Percentiles rank a stretch among this genome's conserved stretches.
Conservation (phyloP, 23 red algal genomes). For the Gracilaria vermiculophylla region DNA sequence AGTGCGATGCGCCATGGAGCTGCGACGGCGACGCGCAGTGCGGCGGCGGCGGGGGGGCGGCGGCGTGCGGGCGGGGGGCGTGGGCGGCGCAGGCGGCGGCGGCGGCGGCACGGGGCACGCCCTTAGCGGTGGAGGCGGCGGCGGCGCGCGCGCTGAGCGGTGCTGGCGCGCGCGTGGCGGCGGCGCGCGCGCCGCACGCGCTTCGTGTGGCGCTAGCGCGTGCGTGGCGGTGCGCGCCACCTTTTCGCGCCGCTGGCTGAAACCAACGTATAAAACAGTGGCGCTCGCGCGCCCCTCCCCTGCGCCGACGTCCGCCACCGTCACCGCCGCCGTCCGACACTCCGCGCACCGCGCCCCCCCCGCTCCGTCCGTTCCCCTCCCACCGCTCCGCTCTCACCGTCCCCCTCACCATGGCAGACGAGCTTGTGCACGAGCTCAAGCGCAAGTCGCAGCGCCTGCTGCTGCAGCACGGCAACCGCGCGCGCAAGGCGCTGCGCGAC, state of each 20-base stretch:
- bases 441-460: conserved; percentile 1
- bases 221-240: not conserved
- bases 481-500: not conserved
- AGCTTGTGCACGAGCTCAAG: not conserved
- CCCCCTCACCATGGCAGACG: not conserved
- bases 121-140: too few species aligned
- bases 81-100: too few species aligned
- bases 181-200: too few species aligned
- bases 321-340: not conserved
- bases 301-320: too few species aligned
- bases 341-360: not conserved
- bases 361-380: not conserved
- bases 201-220: too few species aligned
- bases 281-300: too few species aligned
- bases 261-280: too few species aligned
- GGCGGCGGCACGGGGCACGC: too few species aligned
- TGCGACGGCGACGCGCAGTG: not conserved
- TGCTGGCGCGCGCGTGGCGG: not conserved
- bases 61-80: not conserved
- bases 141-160: too few species aligned
- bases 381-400: too few species aligned
- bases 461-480: not conserved
- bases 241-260: not conserved
- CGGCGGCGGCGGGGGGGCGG: not conserved
- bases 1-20: too few species aligned